Evolutionary conservation across 192 early-diverging fungal genomes (phyloP), one percentile per base, ranked within the genome.

Genomic region (Oehlia diaphana): DNA sequence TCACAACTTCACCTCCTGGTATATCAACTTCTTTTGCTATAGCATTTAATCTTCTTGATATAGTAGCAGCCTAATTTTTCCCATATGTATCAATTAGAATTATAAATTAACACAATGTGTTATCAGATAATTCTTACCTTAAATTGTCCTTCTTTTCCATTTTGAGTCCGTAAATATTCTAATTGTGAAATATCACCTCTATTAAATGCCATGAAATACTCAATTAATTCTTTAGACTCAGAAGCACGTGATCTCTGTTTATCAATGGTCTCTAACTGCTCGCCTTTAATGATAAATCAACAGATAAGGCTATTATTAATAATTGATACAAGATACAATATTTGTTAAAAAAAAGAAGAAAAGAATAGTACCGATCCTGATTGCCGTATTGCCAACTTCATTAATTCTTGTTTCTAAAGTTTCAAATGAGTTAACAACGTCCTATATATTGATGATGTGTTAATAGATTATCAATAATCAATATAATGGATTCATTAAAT

Each of bases 181-280:
- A 99, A 83, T 13, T 92, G 89, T 23, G 86, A 82, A 9, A 91
- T 90, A 33, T 90, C 86, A 10, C 93, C 95, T 26, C 89, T 87
- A 73, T 95, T 95, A 79, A 98, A 94, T 82, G 98, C 94, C 72
- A 95, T 91, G 85, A 95, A 98, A 84, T 95, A 96, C 77, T 94
- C 94, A 50, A 99, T 93, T 39, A 99, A 85, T 84, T 97, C 95
- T 73, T 93, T 90, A 37, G 96, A 93, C 63, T 98, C 94, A 28
- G 92, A 89, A 0, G 97, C 96, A 3, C 94, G 91, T 76, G 92
- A 90, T 74, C 94, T 86, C 74, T 99, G 96, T 79, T 94, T 95
- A 82, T 97, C 96, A 62, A 98, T 94, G 0, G 93, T 96, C 81
- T 99, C 98, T 58, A 99, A 89, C 86, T 99, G 96, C 82, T 99